Conservation (phyloP, 2,329 filamentous ascomycete species). For the Trichoderma afroharzianum region DNA sequence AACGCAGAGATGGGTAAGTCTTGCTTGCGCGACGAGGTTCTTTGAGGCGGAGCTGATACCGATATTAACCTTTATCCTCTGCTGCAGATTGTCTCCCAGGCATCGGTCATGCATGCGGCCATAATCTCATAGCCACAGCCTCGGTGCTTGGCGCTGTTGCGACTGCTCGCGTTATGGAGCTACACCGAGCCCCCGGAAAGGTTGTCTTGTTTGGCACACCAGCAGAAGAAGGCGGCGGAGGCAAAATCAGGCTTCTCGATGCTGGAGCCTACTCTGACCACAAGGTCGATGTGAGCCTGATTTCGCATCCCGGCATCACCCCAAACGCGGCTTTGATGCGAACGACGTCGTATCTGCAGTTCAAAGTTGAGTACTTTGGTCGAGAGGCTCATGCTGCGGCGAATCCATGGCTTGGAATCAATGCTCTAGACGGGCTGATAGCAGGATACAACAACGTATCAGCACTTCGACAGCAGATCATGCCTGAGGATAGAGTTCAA, state of each 20-base stretch:
- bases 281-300: constrained; percentile 22
- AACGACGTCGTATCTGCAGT: constrained; percentile 48
- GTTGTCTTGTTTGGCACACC: constrained; percentile 48
- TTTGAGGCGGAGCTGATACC: background rate
- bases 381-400: constrained; percentile 52
- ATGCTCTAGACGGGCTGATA: constrained; percentile 55
- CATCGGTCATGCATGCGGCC: constrained; percentile 52
- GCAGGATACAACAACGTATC: constrained; percentile 45
- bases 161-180: constrained; percentile 41
- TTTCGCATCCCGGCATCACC: constrained; percentile 32
- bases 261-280: constrained; percentile 35
- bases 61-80: background rate
- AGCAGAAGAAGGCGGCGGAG: constrained; percentile 43
- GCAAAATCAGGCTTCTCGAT: constrained; percentile 43
- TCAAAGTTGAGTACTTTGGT: constrained; percentile 51
- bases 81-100: constrained; percentile 43
- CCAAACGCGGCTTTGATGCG: constrained; percentile 45
- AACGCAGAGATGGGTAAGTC: constrained; percentile 35
- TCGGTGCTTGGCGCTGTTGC: constrained; percentile 46
- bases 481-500: constrained; percentile 47
- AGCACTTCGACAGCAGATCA: constrained; percentile 52
- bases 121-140: constrained; percentile 50
- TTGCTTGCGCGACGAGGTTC: background rate
- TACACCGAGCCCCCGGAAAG: constrained; percentile 40
- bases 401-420: constrained; percentile 55